phyloP scores from a whole-genome alignment of 2,329 filamentous ascomycete genomes.

The Cylindrodendrum hubeiense region DNA sequence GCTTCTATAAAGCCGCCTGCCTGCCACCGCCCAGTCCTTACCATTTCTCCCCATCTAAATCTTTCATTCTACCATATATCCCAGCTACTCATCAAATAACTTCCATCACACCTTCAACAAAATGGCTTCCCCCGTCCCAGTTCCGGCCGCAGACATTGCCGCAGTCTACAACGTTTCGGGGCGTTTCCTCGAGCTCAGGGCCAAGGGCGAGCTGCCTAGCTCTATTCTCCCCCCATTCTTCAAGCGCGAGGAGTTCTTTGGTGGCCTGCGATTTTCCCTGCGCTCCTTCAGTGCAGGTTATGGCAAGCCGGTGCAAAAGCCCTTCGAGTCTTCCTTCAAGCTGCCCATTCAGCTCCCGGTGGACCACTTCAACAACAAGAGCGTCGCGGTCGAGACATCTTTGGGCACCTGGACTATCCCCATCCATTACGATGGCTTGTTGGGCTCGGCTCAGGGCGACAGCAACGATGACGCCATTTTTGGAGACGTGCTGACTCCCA shows the following conservation, averaged over 20 bases:
- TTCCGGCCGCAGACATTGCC: not conserved
- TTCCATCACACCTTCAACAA: no score
- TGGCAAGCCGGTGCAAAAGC: not conserved
- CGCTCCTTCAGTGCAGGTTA: not conserved
- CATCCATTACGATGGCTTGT: conserved; percentile 8
- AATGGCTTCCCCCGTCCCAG: not conserved
- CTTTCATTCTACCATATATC: no score
- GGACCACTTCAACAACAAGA: conserved; percentile 20
- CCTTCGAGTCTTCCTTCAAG: conserved; percentile 2
- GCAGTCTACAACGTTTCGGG: conserved; percentile 7
- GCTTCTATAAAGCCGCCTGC: no score
- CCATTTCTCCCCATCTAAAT: no score
- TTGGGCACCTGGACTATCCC: conserved; percentile 1
- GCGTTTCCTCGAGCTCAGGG: conserved; percentile 3
- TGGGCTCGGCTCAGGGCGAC: not conserved
- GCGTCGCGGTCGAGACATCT: conserved; percentile 9
- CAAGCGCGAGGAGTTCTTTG: not conserved
- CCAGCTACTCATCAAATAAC: no score
- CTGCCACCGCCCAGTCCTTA: no score
- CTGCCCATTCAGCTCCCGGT: conserved; percentile 11
- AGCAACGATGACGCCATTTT: not conserved
- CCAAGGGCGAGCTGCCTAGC: not conserved
- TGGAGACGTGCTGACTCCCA: not conserved
- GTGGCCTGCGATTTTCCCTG: conserved; percentile 15
- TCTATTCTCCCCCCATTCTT: conserved; percentile 8